Evolutionary conservation across 2,329 filamentous ascomycete species (phyloP), one percentile per base, ranked within the genome.

Genomic region (Chrysoporthe cubensis): DNA sequence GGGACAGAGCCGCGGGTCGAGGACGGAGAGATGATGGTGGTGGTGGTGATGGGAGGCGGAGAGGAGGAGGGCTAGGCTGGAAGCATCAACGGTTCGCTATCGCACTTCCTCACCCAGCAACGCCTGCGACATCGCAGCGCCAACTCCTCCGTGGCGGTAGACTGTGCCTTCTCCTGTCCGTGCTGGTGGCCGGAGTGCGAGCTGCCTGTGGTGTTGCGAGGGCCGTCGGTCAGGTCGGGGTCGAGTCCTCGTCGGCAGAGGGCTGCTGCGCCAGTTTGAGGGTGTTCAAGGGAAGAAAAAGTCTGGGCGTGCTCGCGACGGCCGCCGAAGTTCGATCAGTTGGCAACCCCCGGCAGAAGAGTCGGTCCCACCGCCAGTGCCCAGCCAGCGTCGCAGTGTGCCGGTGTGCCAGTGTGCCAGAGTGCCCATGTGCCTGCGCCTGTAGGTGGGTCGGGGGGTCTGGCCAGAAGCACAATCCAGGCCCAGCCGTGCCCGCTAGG

Each of bases 71-170:
- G 62, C 52, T 60, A 58, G 65, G 63, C 48, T 62, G 52, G 57
- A 59, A 60, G 44, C 63, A 58, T 65, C 65, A 56, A 69, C 60
- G 63, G 63, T 48, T 69, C 69, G 69, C 69, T 70, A 70, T 69
- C 66, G 69, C 60, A 66, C 54, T 61, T 69, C 52, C 62, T 64
- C 66, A 48, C 64, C 66, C 34, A 64, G 43, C 65, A 64, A 18
- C 65, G 57, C 65, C 58, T 64, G 67, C 66, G 69, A 70, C 69
- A 70, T 70, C 37, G 69, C 69, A 54, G 60, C 63, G 32, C 54
- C 63, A 52, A 48, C 42, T 26, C 34, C 32, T 50, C 43, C 42
- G 26, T 59, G 57, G n/a, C n/a, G 37, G 26, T 13, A 14, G 42
- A 26, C 9, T 65, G 54, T 26, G 13, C 26, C 43, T 40, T n/a